These are phyloP conservation scores for Rhynchospora tenuis DNA, from an alignment of 176 grass and related monocot genomes.

Conservation along the genomic window DNA sequence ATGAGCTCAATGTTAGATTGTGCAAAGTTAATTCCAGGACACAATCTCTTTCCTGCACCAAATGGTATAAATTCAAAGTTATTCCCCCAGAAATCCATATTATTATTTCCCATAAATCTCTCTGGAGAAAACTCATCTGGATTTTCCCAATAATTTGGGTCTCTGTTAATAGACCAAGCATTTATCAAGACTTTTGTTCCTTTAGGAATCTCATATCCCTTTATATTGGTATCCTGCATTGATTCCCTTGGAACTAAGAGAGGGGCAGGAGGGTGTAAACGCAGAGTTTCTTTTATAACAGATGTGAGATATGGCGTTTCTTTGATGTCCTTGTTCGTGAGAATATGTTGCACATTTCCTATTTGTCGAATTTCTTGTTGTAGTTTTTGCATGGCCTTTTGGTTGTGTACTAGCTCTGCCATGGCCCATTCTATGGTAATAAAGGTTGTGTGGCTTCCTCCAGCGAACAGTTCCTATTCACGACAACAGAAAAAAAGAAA, in stretches of 20 bases:
- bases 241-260: slow-evolving; percentile 30
- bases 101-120: slow-evolving; percentile 19
- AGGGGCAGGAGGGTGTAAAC: slow-evolving; percentile 32
- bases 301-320: slow-evolving; percentile 25
- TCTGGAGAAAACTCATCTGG: slow-evolving; percentile 23
- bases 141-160: slow-evolving; percentile 18
- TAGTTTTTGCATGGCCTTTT: slow-evolving; percentile 19
- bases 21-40: slow-evolving; percentile 27
- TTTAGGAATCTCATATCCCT: slow-evolving; percentile 21
- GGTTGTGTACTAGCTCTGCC: slow-evolving; percentile 24
- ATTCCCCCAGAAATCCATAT: slow-evolving; percentile 6
- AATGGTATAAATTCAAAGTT: slow-evolving; percentile 25
- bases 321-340: slow-evolving; percentile 17
- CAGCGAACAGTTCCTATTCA: slow-evolving; percentile 32
- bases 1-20: slow-evolving; percentile 22
- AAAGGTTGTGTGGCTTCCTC: slow-evolving; percentile 36
- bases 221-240: slow-evolving; percentile 11
- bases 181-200: slow-evolving; percentile 29
- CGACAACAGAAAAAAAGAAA: neutral
- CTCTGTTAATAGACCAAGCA: slow-evolving; percentile 30
- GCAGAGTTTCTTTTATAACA: slow-evolving; percentile 26
- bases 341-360: neutral
- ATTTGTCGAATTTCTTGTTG: slow-evolving; percentile 15
- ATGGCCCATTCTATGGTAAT: slow-evolving; percentile 27
- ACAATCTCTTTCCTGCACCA: slow-evolving; percentile 23